Evolutionary conservation across 2,329 filamentous ascomycete genomes (phyloP), one percentile per base, ranked within the genome.

Genomic region (Bipolaris zeicola): DNA sequence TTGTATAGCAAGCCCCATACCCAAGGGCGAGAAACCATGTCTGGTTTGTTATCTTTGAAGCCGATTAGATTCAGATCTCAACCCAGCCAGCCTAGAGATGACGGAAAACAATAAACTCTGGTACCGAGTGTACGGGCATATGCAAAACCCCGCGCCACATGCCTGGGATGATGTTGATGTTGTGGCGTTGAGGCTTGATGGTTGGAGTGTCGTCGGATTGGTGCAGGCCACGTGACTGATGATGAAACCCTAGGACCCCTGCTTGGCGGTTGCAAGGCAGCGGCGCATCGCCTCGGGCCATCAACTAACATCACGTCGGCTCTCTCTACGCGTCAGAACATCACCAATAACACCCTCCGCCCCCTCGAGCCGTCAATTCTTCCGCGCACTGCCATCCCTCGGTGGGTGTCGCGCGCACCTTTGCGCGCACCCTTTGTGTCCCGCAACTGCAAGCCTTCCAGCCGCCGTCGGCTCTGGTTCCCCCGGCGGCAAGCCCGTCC

Each of bases 221-320:
- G 44, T 16, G 5, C 3, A 11, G 6, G 11, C 11, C 57, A 60
- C 57, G 57, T 60, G 57, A n/a, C 2, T 2, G n/a, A 8, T 26
- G 50, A 47, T 54, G 55, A 51, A 55, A 60, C 55, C 26, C 52
- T 52, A 52, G 52, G 56, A 55, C 47, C 55, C 38, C 43, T 28
- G 55, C 55, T 52, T 57, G 54, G 50, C 54, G 44, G 42, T 46
- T 22, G 47, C 47, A 44, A 57, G 50, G 54, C 50, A 54, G 47
- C 38, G 33, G 46, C 47, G 22, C 46, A 57, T 54, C 50, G 45
- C 41, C 37, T 57, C 41, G 46, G 46, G 52, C 55, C 52, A 57
- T 52, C 59, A 56, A 52, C 61, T 62, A 60, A 60, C 55, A 57
- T 60, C 57, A 60, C 57, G 54, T 61, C 58, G 50, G 26, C 58